phyloP scores from a whole-genome alignment of 345 rosid genomes.

The Gossypium arboreum region DNA sequence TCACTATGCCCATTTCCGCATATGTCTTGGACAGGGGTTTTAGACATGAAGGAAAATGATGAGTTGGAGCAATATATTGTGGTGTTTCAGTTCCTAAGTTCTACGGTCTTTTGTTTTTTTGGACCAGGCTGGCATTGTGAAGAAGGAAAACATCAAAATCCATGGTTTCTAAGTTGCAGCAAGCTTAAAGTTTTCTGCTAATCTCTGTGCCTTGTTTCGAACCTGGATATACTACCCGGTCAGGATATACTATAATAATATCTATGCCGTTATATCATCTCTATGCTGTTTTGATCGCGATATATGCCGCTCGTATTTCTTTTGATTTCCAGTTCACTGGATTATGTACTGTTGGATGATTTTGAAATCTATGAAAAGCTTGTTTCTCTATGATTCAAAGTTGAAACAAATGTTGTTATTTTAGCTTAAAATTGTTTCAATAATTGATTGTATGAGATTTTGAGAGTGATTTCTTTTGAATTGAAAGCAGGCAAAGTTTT shows the following conservation, averaged over 20 bases:
- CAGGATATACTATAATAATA: neutral
- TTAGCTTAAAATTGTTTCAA: neutral
- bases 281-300: neutral
- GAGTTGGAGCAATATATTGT: neutral
- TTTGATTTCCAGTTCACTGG: neutral
- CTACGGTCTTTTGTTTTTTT: neutral
- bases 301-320: neutral
- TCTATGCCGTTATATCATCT: neutral
- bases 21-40: neutral
- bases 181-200: neutral
- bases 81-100: neutral
- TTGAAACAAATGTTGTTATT: neutral
- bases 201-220: neutral
- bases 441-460: neutral
- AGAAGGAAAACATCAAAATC: slow-evolving; percentile 93
- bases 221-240: neutral
- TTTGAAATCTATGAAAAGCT: neutral
- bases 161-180: slow-evolving; percentile 76
- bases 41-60: neutral
- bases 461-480: neutral
- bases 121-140: slow-evolving; percentile 81
- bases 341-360: slow-evolving; percentile 10
- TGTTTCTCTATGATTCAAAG: neutral
- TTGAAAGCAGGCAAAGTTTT: neutral
- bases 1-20: neutral